Conservation (phyloP, 164 flowering plant species). For the Annona squamosa region DNA sequence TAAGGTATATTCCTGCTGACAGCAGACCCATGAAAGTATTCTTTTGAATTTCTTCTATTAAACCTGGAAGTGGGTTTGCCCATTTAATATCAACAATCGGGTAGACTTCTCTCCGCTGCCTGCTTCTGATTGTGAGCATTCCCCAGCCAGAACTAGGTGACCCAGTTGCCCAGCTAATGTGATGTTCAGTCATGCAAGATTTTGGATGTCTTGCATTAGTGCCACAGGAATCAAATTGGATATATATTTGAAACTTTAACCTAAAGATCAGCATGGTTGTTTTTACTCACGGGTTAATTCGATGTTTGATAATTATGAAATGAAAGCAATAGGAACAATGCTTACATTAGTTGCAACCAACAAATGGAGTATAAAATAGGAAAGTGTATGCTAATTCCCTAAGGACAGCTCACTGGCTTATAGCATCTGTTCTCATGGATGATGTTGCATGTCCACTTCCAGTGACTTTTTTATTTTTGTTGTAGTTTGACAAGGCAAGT, state of each 20-base stretch:
- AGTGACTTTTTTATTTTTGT: neutral
- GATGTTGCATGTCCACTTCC: neutral
- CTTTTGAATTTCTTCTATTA: neutral
- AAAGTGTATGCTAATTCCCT: neutral
- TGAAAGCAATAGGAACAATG: neutral
- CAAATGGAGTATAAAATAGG: neutral
- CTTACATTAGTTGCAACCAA: too few species aligned
- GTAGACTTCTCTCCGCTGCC: neutral
- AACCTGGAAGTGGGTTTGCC: neutral
- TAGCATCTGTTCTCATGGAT: neutral
- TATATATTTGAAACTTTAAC: neutral
- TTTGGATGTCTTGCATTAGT: neutral
- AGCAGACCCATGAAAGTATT: neutral
- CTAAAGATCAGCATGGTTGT: neutral
- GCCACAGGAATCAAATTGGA: neutral
- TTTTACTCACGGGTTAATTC: neutral
- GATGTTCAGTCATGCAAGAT: neutral
- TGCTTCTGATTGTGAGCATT: neutral
- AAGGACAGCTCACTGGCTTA: neutral
- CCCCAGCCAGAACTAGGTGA: neutral
- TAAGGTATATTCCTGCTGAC: constrained; percentile 9
- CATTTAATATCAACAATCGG: neutral
- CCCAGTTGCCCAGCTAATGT: neutral
- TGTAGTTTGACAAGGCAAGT: neutral
- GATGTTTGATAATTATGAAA: neutral